phyloP scores from a whole-genome alignment of 1,284 basidiomycete species.

The Somion occarium region DNA sequence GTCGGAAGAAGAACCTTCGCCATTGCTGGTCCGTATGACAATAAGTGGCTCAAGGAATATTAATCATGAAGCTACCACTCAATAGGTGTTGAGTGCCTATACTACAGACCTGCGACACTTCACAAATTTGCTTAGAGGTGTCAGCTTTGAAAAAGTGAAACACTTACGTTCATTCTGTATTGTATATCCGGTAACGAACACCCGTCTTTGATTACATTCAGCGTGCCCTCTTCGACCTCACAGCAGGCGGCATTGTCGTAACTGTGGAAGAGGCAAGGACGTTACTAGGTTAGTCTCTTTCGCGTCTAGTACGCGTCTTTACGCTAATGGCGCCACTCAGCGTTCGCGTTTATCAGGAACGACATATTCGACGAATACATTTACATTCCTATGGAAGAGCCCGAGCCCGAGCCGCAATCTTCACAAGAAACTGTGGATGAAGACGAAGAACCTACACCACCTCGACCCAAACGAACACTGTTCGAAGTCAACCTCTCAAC shows the following conservation, averaged over 20 bases:
- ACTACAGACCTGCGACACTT: conserved; percentile 78
- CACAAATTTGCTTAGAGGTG: conserved; percentile 67
- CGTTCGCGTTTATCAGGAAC: conserved; percentile 80
- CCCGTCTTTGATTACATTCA: conserved; percentile 27
- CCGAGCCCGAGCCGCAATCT: conserved; percentile 23
- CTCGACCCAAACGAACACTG: conserved; percentile 27
- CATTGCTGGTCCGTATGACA: background rate
- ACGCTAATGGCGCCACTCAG: conserved; percentile 34
- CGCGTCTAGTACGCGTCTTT: conserved; percentile 5
- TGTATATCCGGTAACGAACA: conserved; percentile 6
- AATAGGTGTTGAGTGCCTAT: conserved; percentile 71
- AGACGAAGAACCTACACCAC: conserved; percentile 20
- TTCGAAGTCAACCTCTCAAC: conserved; percentile 84
- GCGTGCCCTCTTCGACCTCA: conserved; percentile 77
- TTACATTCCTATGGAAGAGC: conserved; percentile 38
- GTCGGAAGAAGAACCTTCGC: background rate
- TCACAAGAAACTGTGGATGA: no score
- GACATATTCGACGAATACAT: conserved; percentile 76
- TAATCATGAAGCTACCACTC: background rate
- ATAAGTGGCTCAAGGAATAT: background rate
- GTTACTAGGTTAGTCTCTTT: conserved; percentile 55
- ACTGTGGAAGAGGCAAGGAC: conserved; percentile 85
- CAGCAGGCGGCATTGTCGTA: conserved; percentile 70
- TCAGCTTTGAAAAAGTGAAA: conserved; percentile 71
- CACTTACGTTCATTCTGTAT: conserved; percentile 6